Percentiles rank a stretch among this genome's conserved stretches.
phyloP scores from a whole-genome alignment of 208 protist species.

The Acanthamoeba royreba region DNA sequence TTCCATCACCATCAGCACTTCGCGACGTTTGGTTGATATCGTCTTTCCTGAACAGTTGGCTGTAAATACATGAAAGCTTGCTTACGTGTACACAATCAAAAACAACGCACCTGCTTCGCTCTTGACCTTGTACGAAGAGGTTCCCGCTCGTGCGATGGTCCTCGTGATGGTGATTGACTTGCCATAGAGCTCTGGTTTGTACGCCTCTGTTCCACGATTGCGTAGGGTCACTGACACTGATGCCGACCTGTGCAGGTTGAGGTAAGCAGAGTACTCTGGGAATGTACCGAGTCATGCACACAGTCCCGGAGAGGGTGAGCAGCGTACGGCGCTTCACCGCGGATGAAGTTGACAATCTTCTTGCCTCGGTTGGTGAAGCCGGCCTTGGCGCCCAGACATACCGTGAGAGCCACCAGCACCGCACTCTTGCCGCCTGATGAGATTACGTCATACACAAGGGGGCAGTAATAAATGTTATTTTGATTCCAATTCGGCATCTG shows the following conservation, averaged over 20 bases:
- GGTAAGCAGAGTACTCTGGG: too few relatives aligned
- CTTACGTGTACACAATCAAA: too few relatives aligned
- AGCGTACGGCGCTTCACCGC: constrained; percentile 2
- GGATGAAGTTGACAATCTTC: constrained; percentile 61
- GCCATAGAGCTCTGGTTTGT: constrained; percentile 47
- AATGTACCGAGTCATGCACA: too few relatives aligned
- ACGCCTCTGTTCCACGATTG: constrained; percentile 66
- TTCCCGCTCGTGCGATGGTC: neutral
- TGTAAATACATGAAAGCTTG: constrained; percentile 15
- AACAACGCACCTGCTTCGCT: neutral
- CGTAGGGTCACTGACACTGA: constrained; percentile 55
- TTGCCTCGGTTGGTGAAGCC: constrained; percentile 59
- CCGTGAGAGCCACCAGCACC: constrained; percentile 58
- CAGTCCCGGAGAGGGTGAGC: neutral
- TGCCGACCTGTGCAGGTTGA: constrained; percentile 31
- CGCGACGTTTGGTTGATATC: constrained; percentile 1
- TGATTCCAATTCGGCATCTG: neutral
- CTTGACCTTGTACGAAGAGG: constrained; percentile 53
- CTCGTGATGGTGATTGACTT: constrained; percentile 51
- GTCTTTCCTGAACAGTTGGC: constrained; percentile 34
- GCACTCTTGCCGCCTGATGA: constrained; percentile 66
- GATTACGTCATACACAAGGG: too few relatives aligned
- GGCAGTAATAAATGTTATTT: neutral
- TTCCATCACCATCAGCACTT: constrained; percentile 59
- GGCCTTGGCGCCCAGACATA: constrained; percentile 64